Evolutionary conservation across 139 green algal species (phyloP).

Genomic region (Chlamydomonas asymmetrica): DNA sequence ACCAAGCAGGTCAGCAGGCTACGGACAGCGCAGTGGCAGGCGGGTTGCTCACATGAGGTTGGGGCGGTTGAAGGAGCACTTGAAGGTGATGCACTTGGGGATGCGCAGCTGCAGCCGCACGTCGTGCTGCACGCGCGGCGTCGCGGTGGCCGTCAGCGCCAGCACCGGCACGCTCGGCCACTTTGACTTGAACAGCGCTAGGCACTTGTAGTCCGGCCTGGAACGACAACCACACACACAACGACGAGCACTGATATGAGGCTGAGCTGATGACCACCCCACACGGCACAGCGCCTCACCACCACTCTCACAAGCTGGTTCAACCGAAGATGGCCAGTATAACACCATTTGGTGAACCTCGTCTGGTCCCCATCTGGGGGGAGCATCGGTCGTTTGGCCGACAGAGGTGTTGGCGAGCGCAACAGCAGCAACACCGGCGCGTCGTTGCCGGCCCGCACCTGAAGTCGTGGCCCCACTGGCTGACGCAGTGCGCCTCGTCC

Average conservation of each 20-base stretch:
- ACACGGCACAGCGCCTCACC: too few species aligned
- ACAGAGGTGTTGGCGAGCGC: too few species aligned
- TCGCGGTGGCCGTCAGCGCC: conserved; percentile 82
- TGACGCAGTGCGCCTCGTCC: conserved; percentile 78
- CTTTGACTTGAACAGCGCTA: conserved; percentile 77
- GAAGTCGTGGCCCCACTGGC: conserved; percentile 92
- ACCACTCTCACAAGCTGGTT: too few species aligned
- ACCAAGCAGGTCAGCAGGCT: too few species aligned
- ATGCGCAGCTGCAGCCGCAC: conserved; percentile 63
- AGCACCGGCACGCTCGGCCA: conserved; percentile 70
- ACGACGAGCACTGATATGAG: too few species aligned
- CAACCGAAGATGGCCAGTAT: too few species aligned
- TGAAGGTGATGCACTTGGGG: conserved; percentile 73
- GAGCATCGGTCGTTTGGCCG: too few species aligned
- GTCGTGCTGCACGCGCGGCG: conserved; percentile 63
- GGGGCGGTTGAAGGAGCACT: conserved; percentile 89
- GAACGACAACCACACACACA: too few species aligned
- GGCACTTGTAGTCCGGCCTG: conserved; percentile 76
- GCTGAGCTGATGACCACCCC: too few species aligned
- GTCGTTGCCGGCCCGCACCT: conserved; percentile 6
- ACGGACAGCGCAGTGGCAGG: too few species aligned
- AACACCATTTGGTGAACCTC: too few species aligned
- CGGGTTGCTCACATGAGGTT: conserved; percentile 82
- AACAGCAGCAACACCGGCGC: not conserved
- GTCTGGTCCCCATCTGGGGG: too few species aligned